Evolutionary conservation across 2,329 filamentous ascomycete species (phyloP), one percentile per base, ranked within the genome.

Genomic region (Trichophyton equinum): DNA sequence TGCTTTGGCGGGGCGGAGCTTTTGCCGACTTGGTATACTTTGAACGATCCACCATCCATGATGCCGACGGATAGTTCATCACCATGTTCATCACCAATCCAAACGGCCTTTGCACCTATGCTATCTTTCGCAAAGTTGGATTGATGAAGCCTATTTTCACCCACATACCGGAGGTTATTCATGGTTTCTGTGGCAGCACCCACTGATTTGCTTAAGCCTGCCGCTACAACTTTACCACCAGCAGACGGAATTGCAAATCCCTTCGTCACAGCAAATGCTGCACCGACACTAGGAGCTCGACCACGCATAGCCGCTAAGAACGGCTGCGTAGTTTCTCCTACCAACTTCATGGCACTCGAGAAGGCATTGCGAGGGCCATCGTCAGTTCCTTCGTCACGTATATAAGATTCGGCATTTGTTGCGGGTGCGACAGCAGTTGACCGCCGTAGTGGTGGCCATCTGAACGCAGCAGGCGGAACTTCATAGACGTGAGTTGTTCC

Each of bases 401-500:
- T 73, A 42, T 82, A 78, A 60, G 76, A 62, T 73, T 75, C 42
- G 68, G 68, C 58, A 73, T 76, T 63, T 72, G 74, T 62, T 79
- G 77, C 59, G 81, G 78, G 44, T 82, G 80, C 63, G 25, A 47
- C 61, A 51, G 73, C 70, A 20, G 70, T 70, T 47, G 84, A 68
- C 56, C 75, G 74, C 22, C 76, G 75, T 63, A 76, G 85, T 25
- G 91, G 89, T 46, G 91, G 91, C 91, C 91, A 96, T 65, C 88
- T 85, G 67, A 91, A 92, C 3, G 89, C 89, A 64, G 84, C 88
- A 53, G 84, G 80, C 7, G 91, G 90, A 73, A 97, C 83, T 66
- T 96, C 89, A 65, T 96, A 86, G 49, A 97, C 82, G 74, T 99
- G 94, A 9, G 96, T 85, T 7, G 94, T 99, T n/a, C 92, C 91